Evolutionary conservation across 2,329 filamentous ascomycete species (phyloP), one percentile per base, ranked within the genome.

Genomic region (Claviceps purpurea): DNA sequence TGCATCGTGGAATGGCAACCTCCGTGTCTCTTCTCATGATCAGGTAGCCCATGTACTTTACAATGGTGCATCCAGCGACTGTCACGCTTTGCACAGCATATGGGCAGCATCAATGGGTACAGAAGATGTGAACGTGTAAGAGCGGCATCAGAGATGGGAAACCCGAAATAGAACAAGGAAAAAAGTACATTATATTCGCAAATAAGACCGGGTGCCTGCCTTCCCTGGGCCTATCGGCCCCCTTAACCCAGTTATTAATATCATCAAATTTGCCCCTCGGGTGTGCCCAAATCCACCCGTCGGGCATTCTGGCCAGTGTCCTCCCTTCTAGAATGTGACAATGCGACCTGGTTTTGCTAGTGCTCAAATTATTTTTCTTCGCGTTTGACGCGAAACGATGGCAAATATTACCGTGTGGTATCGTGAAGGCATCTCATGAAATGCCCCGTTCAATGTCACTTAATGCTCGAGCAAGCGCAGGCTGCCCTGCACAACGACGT

Each of bases 401-500:
- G 16, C 3, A n/a, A 46, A 20, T 30, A 16, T n/a, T 18, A 41
- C 5, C 20, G 10, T 24, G 4, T 18, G 37, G 4, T 38, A 10
- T 16, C 11, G 34, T 48, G 7, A 11, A 34, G 11, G 30, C 30
- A 34, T 10, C 30, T 34, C 30, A 34, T 34, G 11, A 34, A 34
- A 11, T 34, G 14, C 14, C 39, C 5, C 14, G 7, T 14, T n/a
- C 4, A 8, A 16, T 40, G 11, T 3, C 22, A 10, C 48, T 60
- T 79, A 84, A 67, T 84, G 81, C 73, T 84, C 81, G 58, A 84
- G 71, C 61, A 84, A 70, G 64, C 81, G 79, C 79, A 98, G 80
- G 71, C 89, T 95, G 65, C 93, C 93, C 79, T 98, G 93, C 53
- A 98, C 93, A 50, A 98, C 93, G 14, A 97, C 93, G 73, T 98